A percentile compares a stretch with the other conserved stretches of the same genome.
phyloP scores from a whole-genome alignment of 2,329 filamentous ascomycete genomes.

The Capronia americana region DNA sequence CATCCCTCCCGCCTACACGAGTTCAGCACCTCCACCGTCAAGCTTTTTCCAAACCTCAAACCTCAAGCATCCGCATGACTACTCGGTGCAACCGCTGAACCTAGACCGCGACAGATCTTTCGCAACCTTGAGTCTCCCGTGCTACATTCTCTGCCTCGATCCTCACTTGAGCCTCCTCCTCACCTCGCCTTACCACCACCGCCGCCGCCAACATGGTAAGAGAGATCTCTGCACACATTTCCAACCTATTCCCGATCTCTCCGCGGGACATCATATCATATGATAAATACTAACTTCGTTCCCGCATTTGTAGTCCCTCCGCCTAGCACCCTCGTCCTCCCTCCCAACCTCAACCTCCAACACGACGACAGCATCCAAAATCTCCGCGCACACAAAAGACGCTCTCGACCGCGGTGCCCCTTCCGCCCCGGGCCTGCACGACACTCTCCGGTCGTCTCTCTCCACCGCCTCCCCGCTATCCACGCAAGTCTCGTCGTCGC shows the following conservation, averaged over 20 bases:
- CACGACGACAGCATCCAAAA: constrained; percentile 60
- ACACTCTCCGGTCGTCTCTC: constrained; percentile 81
- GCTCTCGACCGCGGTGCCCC: constrained; percentile 70
- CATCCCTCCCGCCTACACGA: background rate
- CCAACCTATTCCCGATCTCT: background rate
- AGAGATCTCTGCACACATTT: background rate
- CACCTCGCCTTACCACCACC: background rate
- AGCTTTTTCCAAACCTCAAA: background rate
- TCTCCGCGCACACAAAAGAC: constrained; percentile 51
- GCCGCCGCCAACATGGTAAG: constrained; percentile 12
- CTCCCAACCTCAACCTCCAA: constrained; percentile 72
- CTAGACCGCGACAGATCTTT: background rate
- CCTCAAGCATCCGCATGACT: background rate
- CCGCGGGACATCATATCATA: background rate
- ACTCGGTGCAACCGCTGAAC: background rate
- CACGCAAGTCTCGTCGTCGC: constrained; percentile 63
- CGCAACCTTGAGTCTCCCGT: background rate
- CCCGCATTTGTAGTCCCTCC: constrained; percentile 70
- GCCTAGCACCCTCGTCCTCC: constrained; percentile 76
- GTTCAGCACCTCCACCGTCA: background rate
- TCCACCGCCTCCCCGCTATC: constrained; percentile 52
- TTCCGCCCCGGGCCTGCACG: constrained; percentile 90
- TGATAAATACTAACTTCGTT: background rate
- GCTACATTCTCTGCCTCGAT: background rate
- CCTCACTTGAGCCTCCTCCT: constrained; percentile 2